Percentiles rank a stretch among this genome's conserved stretches.
Conservation (phyloP, 805 yeast species). For the Clavispora vitiphila region DNA sequence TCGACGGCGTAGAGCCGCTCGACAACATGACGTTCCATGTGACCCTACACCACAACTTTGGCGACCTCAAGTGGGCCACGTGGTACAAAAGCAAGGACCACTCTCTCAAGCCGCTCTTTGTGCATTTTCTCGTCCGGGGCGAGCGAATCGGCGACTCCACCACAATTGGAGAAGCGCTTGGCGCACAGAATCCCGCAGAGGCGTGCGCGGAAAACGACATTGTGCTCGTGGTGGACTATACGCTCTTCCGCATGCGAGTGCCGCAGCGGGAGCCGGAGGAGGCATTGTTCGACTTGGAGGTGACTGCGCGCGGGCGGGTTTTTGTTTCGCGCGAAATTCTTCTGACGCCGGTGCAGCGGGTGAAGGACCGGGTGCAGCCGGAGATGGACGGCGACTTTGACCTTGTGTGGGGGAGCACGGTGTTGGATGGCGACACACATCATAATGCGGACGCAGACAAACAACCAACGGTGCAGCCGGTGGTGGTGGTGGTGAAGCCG, state of each 20-base stretch:
- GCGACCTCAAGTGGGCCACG: slow-evolving; percentile 23
- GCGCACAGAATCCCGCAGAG: slow-evolving; percentile 1
- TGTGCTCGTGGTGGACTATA: slow-evolving; percentile 21
- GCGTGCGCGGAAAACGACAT: not conserved
- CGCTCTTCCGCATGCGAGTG: slow-evolving; percentile 14
- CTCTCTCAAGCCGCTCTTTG: slow-evolving; percentile 22
- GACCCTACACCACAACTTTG: slow-evolving; percentile 20
- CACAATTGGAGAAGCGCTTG: slow-evolving; percentile 12
- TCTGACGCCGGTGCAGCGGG: not conserved
- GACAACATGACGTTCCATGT: slow-evolving; percentile 10
- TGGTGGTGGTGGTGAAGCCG: too few species aligned
- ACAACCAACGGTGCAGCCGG: not conserved
- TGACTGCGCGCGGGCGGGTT: slow-evolving; percentile 1
- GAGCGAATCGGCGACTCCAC: slow-evolving; percentile 9
- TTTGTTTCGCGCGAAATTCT: not conserved
- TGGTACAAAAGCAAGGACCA: slow-evolving; percentile 24
- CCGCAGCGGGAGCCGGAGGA: slow-evolving; percentile 23
- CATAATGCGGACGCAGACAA: not conserved
- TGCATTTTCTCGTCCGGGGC: slow-evolving; percentile 12
- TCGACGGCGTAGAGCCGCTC: not conserved
- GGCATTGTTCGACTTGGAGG: slow-evolving; percentile 20
- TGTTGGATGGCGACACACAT: not conserved
- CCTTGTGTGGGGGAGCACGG: not conserved
- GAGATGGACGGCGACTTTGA: not conserved
- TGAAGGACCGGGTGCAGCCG: not conserved